phyloP scores from a whole-genome alignment of 768 basidiomycete species.

The Mycena crocata region DNA sequence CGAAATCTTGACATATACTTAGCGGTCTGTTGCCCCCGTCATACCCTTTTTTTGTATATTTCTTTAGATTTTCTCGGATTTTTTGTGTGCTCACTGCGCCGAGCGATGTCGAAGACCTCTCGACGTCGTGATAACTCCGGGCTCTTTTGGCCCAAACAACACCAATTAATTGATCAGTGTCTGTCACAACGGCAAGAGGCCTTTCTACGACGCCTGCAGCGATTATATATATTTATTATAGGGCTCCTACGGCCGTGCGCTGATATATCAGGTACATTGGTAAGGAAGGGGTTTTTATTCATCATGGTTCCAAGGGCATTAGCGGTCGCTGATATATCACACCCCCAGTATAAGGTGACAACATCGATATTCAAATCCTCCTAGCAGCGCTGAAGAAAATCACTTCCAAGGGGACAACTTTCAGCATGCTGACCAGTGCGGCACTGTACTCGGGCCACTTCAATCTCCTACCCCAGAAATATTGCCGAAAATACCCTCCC shows the following conservation, averaged over 20 bases:
- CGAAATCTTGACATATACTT: not conserved
- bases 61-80: not conserved
- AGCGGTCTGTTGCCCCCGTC: not conserved
- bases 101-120: not conserved
- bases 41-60: not conserved
- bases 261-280: not conserved
- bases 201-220: too few relatives aligned
- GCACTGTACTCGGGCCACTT: too few relatives aligned
- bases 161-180: not conserved
- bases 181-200: not conserved
- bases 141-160: not conserved
- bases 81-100: not conserved
- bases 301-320: not conserved
- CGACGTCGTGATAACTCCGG: not conserved
- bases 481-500: too few relatives aligned
- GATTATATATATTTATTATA: not conserved
- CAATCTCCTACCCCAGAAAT: too few relatives aligned
- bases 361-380: too few relatives aligned
- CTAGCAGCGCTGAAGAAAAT: too few relatives aligned
- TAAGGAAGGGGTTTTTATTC: not conserved
- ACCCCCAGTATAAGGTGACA: not conserved
- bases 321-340: not conserved
- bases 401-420: too few relatives aligned
- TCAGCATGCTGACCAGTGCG: too few relatives aligned
- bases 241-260: not conserved